A percentile compares a stretch with the other conserved stretches of the same genome.
These are phyloP conservation scores for Vitis rotundifolia DNA, from an alignment of 164 flowering plant genomes.

Conservation along the genomic window DNA sequence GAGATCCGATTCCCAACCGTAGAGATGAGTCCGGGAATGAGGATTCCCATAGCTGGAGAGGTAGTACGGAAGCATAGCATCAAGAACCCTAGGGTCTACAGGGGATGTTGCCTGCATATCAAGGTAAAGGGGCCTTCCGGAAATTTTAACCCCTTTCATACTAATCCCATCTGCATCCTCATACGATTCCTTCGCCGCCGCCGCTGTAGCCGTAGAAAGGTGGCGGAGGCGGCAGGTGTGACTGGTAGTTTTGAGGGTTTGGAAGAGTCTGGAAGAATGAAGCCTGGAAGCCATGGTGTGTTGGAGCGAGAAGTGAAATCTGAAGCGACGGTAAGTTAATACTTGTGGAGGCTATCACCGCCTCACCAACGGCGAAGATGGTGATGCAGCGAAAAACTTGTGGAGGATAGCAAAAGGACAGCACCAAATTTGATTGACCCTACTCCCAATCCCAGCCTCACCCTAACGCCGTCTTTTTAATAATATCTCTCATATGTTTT, in stretches of 20 bases:
- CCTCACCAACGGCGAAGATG: too few species aligned
- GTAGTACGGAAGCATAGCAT: conserved; percentile 85
- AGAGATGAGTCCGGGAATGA: conserved; percentile 94
- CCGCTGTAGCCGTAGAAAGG: conserved; percentile 52
- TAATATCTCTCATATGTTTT: too few species aligned
- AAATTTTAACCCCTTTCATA: conserved; percentile 83
- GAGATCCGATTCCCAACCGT: conserved; percentile 93
- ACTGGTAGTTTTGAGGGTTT: conserved; percentile 8
- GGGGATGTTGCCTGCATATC: conserved; percentile 98
- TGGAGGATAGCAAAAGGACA: too few species aligned
- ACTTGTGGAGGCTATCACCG: too few species aligned
- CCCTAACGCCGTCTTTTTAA: too few species aligned
- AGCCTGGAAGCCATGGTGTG: conserved; percentile 50
- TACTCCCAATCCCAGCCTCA: too few species aligned
- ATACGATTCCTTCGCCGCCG: conserved; percentile 15
- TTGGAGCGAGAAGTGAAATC: too few species aligned
- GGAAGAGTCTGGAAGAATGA: conserved; percentile 37
- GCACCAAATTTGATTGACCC: too few species aligned
- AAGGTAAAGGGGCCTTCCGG: conserved; percentile 84
- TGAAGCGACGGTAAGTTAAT: too few species aligned
- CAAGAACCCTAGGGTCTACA: conserved; percentile 88
- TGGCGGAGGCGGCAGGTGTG: conserved; percentile 23
- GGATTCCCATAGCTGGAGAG: conserved; percentile 84
- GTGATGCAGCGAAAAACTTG: too few species aligned
- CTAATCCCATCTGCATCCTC: conserved; percentile 37